phyloP scores from a whole-genome alignment of 108 stramenopile genomes.

The Nitzschia sp. region DNA sequence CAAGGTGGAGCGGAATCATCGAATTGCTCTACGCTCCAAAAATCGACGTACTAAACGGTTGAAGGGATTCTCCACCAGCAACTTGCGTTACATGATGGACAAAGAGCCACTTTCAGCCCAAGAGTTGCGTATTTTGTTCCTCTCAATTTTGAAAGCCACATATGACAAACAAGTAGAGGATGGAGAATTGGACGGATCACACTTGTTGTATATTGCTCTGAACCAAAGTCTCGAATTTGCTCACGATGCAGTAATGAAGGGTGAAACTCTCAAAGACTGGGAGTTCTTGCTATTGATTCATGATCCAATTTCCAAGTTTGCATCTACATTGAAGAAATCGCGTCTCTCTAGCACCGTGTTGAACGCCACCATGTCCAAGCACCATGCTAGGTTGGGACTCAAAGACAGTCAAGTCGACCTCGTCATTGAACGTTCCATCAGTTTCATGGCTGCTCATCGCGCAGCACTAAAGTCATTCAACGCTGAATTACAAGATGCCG shows the following conservation, averaged over 20 bases:
- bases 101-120: conserved; percentile 31
- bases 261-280: conserved; percentile 43
- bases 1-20: conserved; percentile 1
- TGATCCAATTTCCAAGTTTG: background rate
- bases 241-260: conserved; percentile 43
- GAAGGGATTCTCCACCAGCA: conserved; percentile 13
- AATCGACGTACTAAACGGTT: conserved; percentile 8
- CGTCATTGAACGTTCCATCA: conserved; percentile 38
- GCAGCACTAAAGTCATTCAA: conserved; percentile 40
- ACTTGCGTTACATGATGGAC: conserved; percentile 27
- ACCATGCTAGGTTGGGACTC: background rate
- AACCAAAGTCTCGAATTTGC: conserved; percentile 55
- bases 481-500: conserved; percentile 38
- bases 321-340: background rate
- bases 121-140: conserved; percentile 44
- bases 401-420: background rate
- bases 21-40: conserved; percentile 7
- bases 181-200: conserved; percentile 51
- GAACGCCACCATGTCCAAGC: background rate
- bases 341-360: background rate
- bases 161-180: conserved; percentile 49
- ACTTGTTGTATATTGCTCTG: conserved; percentile 45
- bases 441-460: conserved; percentile 48
- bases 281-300: conserved; percentile 21
- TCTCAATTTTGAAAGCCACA: conserved; percentile 46